These are phyloP conservation scores for Meyerozyma athensensis DNA, from an alignment of 1,139 yeast species.

Conservation along the genomic window DNA sequence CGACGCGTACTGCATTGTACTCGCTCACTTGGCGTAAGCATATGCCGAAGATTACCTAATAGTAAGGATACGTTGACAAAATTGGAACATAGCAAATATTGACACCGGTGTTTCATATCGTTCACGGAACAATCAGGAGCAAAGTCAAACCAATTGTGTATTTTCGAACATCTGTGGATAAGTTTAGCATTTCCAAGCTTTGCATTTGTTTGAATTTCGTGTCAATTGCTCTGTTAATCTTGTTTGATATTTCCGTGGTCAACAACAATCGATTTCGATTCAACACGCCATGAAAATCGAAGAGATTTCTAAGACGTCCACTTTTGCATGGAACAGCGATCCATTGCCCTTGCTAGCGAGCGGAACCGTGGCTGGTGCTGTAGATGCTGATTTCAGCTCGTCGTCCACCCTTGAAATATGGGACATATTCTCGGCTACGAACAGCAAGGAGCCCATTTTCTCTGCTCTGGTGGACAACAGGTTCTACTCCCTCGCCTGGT, in stretches of 20 bases:
- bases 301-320: slow-evolving; percentile 81
- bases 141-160: neutral
- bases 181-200: neutral
- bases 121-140: neutral
- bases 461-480: slow-evolving; percentile 51
- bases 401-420: slow-evolving; percentile 74
- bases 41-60: neutral
- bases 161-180: neutral
- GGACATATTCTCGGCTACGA: slow-evolving; percentile 53
- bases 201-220: neutral
- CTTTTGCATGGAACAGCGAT: slow-evolving; percentile 92
- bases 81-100: slow-evolving; percentile 2
- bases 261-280: slow-evolving; percentile 5
- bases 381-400: slow-evolving; percentile 82
- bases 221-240: neutral
- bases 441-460: slow-evolving; percentile 44
- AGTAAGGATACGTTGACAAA: slow-evolving; percentile 4
- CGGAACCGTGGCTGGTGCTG: slow-evolving; percentile 93
- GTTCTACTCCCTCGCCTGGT: slow-evolving; percentile 87
- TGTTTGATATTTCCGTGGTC: neutral
- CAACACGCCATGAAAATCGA: slow-evolving; percentile 45
- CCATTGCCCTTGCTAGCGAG: slow-evolving; percentile 73
- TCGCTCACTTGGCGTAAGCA: neutral
- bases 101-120: neutral
- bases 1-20: no score